phyloP scores from a whole-genome alignment of 306 rosid species.

The Pterocarpus macrocarpus region DNA sequence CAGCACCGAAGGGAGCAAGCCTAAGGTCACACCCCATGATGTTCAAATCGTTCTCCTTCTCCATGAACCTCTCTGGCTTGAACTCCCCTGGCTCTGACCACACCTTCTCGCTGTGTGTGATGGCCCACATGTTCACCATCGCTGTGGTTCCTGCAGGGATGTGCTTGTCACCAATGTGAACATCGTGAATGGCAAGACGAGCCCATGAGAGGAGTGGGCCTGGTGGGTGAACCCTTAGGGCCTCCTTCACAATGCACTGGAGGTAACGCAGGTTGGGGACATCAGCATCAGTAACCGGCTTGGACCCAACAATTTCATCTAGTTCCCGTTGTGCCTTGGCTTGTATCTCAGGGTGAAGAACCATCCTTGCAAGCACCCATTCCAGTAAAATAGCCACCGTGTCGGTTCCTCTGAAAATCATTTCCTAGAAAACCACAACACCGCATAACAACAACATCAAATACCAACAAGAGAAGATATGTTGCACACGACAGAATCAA shows the following conservation, averaged over 20 bases:
- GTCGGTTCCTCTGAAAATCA: conserved; percentile 92
- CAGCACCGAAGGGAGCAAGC: conserved; percentile 84
- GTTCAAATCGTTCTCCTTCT: conserved; percentile 40
- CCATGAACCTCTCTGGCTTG: conserved; percentile 67
- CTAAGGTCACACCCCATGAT: conserved; percentile 77
- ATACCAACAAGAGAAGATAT: background rate
- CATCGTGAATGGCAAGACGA: conserved; percentile 71
- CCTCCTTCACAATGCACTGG: conserved; percentile 75
- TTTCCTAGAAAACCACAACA: conserved; percentile 60
- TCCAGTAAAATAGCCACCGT: conserved; percentile 85
- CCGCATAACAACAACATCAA: background rate
- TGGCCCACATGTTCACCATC: conserved; percentile 90
- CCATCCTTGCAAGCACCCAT: conserved; percentile 90
- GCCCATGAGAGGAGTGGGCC: conserved; percentile 94
- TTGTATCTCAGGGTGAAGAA: conserved; percentile 83
- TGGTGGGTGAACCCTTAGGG: conserved; percentile 79
- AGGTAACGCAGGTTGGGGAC: conserved; percentile 67
- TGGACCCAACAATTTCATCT: conserved; percentile 43
- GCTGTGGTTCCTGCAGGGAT: conserved; percentile 81
- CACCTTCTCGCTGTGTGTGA: conserved; percentile 62
- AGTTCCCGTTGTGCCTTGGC: conserved; percentile 65
- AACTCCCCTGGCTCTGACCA: conserved; percentile 63
- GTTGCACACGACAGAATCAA: background rate
- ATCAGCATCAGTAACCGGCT: conserved; percentile 58
- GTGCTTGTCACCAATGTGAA: conserved; percentile 54